Percentiles rank a stretch among this genome's conserved stretches.
These are phyloP conservation scores for Jackrogersella minutella DNA, from an alignment of 495 filamentous ascomycete genomes.

Conservation along the genomic window DNA sequence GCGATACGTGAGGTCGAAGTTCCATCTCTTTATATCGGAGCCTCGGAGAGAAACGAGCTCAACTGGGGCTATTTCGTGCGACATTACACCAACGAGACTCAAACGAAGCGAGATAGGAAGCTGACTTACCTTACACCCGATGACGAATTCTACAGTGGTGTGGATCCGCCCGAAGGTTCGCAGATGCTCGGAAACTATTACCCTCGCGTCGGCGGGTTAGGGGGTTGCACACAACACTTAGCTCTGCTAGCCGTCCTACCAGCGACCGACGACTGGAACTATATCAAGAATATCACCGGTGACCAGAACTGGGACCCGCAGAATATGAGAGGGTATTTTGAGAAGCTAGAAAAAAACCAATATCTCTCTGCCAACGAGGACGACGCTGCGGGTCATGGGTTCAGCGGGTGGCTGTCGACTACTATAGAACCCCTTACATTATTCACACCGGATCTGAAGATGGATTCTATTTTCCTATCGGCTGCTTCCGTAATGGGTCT, in stretches of 20 bases:
- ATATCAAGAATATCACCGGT: constrained; percentile 57
- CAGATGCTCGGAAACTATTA: constrained; percentile 57
- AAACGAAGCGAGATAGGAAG: constrained; percentile 52
- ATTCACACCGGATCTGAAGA: constrained; percentile 59
- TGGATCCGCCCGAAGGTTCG: constrained; percentile 52
- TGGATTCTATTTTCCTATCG: constrained; percentile 58
- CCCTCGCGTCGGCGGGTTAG: constrained; percentile 57
- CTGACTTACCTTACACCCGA: constrained; percentile 48
- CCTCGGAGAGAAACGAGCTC: constrained; percentile 55
- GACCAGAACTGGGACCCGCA: constrained; percentile 55
- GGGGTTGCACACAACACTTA: constrained; percentile 61
- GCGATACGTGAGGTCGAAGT: constrained; percentile 35
- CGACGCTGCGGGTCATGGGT: constrained; percentile 59
- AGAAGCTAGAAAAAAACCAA: constrained; percentile 60
- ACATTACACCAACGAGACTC: constrained; percentile 51
- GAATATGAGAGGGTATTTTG: constrained; percentile 61
- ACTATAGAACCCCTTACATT: constrained; percentile 57
- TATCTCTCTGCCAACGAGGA: constrained; percentile 51
- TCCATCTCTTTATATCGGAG: constrained; percentile 58
- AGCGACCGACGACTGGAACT: constrained; percentile 56
- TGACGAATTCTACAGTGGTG: constrained; percentile 48
- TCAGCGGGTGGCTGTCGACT: constrained; percentile 64
- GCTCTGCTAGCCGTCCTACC: constrained; percentile 55
- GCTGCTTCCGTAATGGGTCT: constrained; percentile 62
- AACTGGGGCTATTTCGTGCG: constrained; percentile 58